Evolutionary conservation across 1,139 yeast species (phyloP), one percentile per base, ranked within the genome.

Genomic region (Geotrichum europaeum): DNA sequence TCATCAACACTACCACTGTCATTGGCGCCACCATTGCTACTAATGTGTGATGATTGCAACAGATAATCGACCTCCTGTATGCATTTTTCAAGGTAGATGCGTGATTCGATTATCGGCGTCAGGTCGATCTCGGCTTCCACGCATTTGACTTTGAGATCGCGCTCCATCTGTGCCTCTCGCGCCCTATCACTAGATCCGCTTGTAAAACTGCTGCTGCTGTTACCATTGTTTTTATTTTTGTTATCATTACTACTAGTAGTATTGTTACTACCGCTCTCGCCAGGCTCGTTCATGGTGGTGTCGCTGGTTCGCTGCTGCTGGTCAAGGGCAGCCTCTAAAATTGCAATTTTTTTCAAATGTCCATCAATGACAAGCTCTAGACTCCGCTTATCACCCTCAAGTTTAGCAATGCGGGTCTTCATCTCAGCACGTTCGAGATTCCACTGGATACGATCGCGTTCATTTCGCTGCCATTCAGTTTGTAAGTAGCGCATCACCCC

Each of bases 401-500:
- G 66, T 28, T 70, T 70, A 20, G 77, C 75, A 49, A 77, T 76
- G 36, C 78, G 73, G 49, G 76, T 70, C 71, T 76, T 79, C 83
- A 81, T 79, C 65, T 81, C 84, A 9, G 83, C 81, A 53, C 80
- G 72, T 66, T 81, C 84, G 57, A 81, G 71, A 62, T 79, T 84
- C 85, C 85, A 83, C 56, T 79, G 79, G 56, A 83, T 80, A 55
- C 84, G 74, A 63, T 81, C 83, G 57, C 83, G 78, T 67, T 83
- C 86, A 67, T 80, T 81, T 55, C 78, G 77, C 62, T 83, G 82
- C 78, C 83, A 82, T 67, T 83, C 86, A 51, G 79, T 75, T 67
- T 83, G 86, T 65, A 83, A 73, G 65, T 80, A 83, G 65, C 81
- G 80, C 81, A 83, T 82, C 22, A 83, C 84, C 53, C 85, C 85